A percentile compares a stretch with the other conserved stretches of the same genome.
phyloP scores from a whole-genome alignment of 1,284 basidiomycete species.

The Cystobasidium pallidum region DNA sequence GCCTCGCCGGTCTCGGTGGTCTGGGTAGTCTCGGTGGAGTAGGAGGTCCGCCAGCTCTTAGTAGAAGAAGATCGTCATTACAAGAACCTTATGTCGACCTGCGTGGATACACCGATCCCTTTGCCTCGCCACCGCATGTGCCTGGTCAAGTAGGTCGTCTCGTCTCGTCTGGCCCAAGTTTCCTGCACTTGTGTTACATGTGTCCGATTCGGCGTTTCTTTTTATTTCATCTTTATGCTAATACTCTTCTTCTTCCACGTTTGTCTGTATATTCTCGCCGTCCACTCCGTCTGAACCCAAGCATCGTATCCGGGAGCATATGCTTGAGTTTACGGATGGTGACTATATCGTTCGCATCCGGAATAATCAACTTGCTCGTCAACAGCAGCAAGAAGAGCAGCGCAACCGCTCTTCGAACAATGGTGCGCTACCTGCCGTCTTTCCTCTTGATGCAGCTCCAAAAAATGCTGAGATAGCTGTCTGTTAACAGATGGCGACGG shows the following conservation, averaged over 20 bases:
- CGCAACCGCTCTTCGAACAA: background rate
- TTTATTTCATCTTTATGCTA: background rate
- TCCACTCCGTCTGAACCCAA: background rate
- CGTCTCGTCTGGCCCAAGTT: too few relatives aligned
- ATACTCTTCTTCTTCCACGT: background rate
- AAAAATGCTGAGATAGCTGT: background rate
- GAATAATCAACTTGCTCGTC: background rate
- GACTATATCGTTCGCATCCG: conserved; percentile 15
- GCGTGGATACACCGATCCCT: background rate
- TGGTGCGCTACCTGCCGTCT: background rate
- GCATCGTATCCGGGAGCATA: conserved; percentile 10
- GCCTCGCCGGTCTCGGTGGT: background rate
- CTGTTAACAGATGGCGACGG: background rate
- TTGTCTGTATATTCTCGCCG: background rate
- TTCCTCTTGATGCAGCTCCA: background rate
- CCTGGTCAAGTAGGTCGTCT: conserved; percentile 14
- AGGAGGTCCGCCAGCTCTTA: background rate
- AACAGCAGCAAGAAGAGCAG: background rate
- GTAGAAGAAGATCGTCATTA: conserved; percentile 2
- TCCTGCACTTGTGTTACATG: too few relatives aligned
- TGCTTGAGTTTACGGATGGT: conserved; percentile 21
- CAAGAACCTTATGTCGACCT: background rate
- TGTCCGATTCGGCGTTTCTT: too few relatives aligned
- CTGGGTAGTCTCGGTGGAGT: background rate
- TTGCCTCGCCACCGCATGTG: background rate